Evolutionary conservation across 768 basidiomycete genomes (phyloP).

Genomic region (Butyriboletus loyo): DNA sequence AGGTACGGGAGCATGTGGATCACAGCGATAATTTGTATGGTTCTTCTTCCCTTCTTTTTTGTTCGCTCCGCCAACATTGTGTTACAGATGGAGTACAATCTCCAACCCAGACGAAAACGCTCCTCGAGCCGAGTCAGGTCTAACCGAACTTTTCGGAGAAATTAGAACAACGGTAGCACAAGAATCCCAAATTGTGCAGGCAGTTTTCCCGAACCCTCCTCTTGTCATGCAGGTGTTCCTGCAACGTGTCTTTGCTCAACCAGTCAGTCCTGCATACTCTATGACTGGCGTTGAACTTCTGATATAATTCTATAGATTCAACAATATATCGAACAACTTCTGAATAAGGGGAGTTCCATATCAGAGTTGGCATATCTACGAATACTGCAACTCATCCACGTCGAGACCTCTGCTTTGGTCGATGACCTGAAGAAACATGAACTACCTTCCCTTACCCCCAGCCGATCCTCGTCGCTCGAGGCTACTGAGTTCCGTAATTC

Average conservation of each 20-base stretch:
- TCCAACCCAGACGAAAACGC: slow-evolving; percentile 76
- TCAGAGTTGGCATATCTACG: slow-evolving; percentile 92
- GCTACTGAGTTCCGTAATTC: slow-evolving; percentile 58
- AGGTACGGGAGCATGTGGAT: slow-evolving; percentile 63
- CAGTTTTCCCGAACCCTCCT: slow-evolving; percentile 95
- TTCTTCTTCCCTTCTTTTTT: slow-evolving; percentile 16
- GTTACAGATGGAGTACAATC: slow-evolving; percentile 71
- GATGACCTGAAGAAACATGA: slow-evolving; percentile 93
- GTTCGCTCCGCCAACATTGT: background rate
- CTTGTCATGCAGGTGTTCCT: slow-evolving; percentile 98
- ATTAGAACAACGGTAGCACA: slow-evolving; percentile 90
- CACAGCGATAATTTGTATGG: slow-evolving; percentile 58
- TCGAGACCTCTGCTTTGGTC: slow-evolving; percentile 72
- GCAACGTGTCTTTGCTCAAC: slow-evolving; percentile 96
- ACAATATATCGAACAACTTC: slow-evolving; percentile 89
- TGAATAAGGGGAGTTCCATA: slow-evolving; percentile 68
- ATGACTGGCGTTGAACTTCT: slow-evolving; percentile 1
- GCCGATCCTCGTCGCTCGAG: slow-evolving; percentile 59
- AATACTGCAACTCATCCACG: slow-evolving; percentile 82
- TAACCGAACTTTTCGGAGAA: slow-evolving; percentile 78
- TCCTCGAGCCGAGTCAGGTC: slow-evolving; percentile 76
- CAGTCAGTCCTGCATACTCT: slow-evolving; percentile 51
- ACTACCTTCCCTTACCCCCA: slow-evolving; percentile 60
- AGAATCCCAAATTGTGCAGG: slow-evolving; percentile 97
- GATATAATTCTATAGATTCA: slow-evolving; percentile 64